phyloP scores from a whole-genome alignment of 108 stramenopile species.

The Cyclotella atomus region DNA sequence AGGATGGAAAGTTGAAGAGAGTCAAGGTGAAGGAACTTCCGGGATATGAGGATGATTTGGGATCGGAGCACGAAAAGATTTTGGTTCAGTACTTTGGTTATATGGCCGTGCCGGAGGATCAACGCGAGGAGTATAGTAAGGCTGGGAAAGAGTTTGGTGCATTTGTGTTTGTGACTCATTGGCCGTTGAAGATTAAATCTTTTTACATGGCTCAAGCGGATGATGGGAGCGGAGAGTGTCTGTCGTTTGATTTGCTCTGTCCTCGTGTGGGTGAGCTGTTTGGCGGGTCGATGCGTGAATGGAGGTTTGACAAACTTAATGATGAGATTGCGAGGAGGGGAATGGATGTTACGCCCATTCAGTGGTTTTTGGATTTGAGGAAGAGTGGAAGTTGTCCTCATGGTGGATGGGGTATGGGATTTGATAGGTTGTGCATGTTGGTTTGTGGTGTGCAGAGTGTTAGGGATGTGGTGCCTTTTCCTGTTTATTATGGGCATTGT shows the following conservation, averaged over 20 bases:
- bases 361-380: conserved; percentile 93
- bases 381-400: conserved; percentile 92
- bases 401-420: conserved; percentile 96
- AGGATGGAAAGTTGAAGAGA: conserved; percentile 58
- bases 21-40: conserved; percentile 75
- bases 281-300: conserved; percentile 94
- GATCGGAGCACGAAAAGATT: conserved; percentile 93
- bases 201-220: conserved; percentile 95
- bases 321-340: conserved; percentile 66
- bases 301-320: conserved; percentile 79
- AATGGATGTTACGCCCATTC: conserved; percentile 75
- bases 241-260: conserved; percentile 91
- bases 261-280: conserved; percentile 93
- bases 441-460: conserved; percentile 89
- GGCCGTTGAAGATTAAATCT: conserved; percentile 94
- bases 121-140: conserved; percentile 55
- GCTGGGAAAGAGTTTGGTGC: conserved; percentile 63
- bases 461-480: conserved; percentile 96
- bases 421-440: conserved; percentile 92
- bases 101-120: conserved; percentile 61
- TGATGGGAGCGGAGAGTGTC: conserved; percentile 87
- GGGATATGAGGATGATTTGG: conserved; percentile 82
- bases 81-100: conserved; percentile 81
- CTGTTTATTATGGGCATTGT: conserved; percentile 89
- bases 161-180: conserved; percentile 91